Base-by-base conservation (phyloP, 2,329 filamentous ascomycete species). In the Aplosporella prunicola region DNA sequence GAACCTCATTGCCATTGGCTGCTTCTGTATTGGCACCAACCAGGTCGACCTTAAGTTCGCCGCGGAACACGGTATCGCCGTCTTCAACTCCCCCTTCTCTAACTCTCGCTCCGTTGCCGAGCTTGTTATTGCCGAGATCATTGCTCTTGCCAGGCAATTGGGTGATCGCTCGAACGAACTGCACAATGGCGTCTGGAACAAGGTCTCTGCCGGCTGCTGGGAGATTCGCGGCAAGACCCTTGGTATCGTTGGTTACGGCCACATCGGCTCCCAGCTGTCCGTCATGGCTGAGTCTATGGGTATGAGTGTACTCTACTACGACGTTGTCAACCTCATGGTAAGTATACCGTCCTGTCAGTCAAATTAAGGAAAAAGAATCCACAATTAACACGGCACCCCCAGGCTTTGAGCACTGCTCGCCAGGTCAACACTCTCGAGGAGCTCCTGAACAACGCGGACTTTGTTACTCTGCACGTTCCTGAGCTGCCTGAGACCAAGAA, bases 11-110 rank as follows among this genome's bases (percentile, higher is more conserved):
- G 91, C 95, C 44, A 78, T 96, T 51, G 91, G 91, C 43, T 98
- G 91, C 68, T 98, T 98, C 74, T 98, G 91, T 62, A 98, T 98
- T 52, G 91, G 91, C 47, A 98, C 91, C 40, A 96, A 93, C 67
- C 87, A 93, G 61, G 87, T 94, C 47, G 81, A 93, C 58, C 76
- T 93, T 43, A 74, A 85, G 44, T 89, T 78, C 56, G 86, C 87
- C 20, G 86, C 86, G 32, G 72, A 74, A 49, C 77, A 83, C 56
- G 87, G 91, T 48, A 94, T 96, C 58, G 87, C 88, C 23, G 91
- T 98, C 46, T 98, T 98, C 77, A 98, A 98, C 67, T 96, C 91
- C 30, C 91, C 91, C 2, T 98, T 98, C 65, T 88, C 84, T 66
- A 98, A 98, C 67, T 96, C 89, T 7, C 82, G 91, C 59, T 93